These are phyloP conservation scores for Trichomonas tenax DNA, from an alignment of 208 protist genomes.

Conservation along the genomic window DNA sequence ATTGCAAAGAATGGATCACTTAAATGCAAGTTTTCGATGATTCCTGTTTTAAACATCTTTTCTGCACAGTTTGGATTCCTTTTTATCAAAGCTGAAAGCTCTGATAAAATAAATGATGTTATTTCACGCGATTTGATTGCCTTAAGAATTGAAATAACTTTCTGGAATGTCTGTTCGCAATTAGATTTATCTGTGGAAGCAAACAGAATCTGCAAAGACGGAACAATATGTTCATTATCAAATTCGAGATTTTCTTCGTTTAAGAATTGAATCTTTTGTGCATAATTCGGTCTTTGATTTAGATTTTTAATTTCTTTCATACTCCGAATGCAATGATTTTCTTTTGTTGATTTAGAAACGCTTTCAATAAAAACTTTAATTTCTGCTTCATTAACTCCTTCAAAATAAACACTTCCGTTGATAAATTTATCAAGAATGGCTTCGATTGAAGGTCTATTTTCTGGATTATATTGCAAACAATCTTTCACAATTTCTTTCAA, in stretches of 20 bases:
- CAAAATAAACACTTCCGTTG: not conserved
- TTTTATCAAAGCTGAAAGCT: not conserved
- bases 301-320: no score
- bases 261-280: no score
- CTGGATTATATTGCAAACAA: not conserved
- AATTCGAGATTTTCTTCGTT: not conserved
- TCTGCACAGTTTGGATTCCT: not conserved
- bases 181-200: not conserved
- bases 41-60: not conserved
- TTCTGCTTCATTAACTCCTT: not conserved
- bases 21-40: not conserved
- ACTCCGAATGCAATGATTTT: not conserved
- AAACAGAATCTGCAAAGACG: not conserved
- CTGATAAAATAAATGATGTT: not conserved
- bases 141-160: not conserved
- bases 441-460: not conserved
- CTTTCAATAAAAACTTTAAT: not conserved
- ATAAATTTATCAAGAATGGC: not conserved
- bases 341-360: not conserved
- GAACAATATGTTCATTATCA: not conserved
- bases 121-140: not conserved
- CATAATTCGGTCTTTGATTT: no score
- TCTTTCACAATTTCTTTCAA: not conserved
- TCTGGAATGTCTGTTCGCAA: not conserved
- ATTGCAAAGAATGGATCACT: not conserved